Evolutionary conservation across 2,329 filamentous ascomycete genomes (phyloP).

Genomic region (Aspergillus pseudoviridinutans): DNA sequence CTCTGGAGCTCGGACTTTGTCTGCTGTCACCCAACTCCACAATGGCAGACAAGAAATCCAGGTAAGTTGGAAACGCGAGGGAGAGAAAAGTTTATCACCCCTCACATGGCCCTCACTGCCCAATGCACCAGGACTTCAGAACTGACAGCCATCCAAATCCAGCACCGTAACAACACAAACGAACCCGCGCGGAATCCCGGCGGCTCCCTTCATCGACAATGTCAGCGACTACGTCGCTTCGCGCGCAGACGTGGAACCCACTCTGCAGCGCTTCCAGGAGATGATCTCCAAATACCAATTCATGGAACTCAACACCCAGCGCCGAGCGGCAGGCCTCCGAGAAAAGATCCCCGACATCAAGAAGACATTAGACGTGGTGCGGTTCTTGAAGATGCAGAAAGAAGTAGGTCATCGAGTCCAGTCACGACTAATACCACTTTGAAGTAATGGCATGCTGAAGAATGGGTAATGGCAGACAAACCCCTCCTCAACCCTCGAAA

Average conservation of each 20-base stretch:
- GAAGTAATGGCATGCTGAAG: not conserved
- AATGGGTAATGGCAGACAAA: slow-evolving; percentile 13
- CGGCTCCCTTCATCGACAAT: slow-evolving; percentile 46
- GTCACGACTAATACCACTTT: not conserved
- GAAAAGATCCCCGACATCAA: slow-evolving; percentile 97
- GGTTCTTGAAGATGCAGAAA: slow-evolving; percentile 73
- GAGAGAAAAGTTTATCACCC: slow-evolving; percentile 1
- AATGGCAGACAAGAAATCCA: slow-evolving; percentile 31
- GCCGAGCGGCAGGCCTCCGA: slow-evolving; percentile 72
- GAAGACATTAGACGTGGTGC: slow-evolving; percentile 89
- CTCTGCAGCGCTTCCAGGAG: slow-evolving; percentile 45
- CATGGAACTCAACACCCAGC: slow-evolving; percentile 93
- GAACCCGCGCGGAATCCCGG: slow-evolving; percentile 45
- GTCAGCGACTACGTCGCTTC: slow-evolving; percentile 45
- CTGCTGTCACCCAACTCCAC: slow-evolving; percentile 14
- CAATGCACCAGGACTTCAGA: slow-evolving; percentile 2
- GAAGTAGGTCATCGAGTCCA: slow-evolving; percentile 51
- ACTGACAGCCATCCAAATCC: slow-evolving; percentile 15
- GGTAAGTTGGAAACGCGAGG: slow-evolving; percentile 16
- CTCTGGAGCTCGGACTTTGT: not conserved
- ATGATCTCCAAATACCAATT: slow-evolving; percentile 91
- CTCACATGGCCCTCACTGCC: not conserved
- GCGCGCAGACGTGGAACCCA: slow-evolving; percentile 44
- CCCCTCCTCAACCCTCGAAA: slow-evolving; percentile 61
- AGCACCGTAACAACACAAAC: slow-evolving; percentile 29